A percentile compares a stretch with the other conserved stretches of the same genome.
phyloP scores from a whole-genome alignment of 768 basidiomycete species.

The Crassisporium funariophilum region DNA sequence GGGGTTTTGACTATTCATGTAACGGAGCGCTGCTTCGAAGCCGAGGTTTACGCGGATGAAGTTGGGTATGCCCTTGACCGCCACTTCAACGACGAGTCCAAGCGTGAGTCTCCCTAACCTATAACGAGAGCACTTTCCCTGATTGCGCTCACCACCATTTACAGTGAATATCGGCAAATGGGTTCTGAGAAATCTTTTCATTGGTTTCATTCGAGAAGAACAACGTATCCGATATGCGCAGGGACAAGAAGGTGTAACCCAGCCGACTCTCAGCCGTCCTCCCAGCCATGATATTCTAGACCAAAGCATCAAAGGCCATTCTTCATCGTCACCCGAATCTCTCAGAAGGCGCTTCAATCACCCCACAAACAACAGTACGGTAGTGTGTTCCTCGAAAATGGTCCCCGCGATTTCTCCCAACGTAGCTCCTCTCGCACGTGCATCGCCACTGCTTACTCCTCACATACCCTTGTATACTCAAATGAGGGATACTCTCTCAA shows the following conservation, averaged over 20 bases:
- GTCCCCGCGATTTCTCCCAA: constrained; percentile 62
- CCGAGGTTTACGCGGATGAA: constrained; percentile 94
- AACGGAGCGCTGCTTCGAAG: constrained; percentile 88
- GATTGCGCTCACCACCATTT: constrained; percentile 9
- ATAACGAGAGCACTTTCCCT: constrained; percentile 6
- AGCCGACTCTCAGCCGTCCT: constrained; percentile 23
- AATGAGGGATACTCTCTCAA: constrained; percentile 23
- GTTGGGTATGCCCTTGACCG: constrained; percentile 67
- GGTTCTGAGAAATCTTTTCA: constrained; percentile 84
- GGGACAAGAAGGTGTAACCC: constrained; percentile 19
- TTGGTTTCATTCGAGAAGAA: constrained; percentile 75
- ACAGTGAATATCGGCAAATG: constrained; percentile 92
- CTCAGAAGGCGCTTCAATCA: constrained; percentile 8
- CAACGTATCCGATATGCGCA: constrained; percentile 34
- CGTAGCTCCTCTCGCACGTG: constrained; percentile 41
- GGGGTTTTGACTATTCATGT: constrained; percentile 88
- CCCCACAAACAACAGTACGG: constrained; percentile 38
- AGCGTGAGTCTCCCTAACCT: constrained; percentile 54
- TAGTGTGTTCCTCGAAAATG: constrained; percentile 68
- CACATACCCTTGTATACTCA: constrained; percentile 51
- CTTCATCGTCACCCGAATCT: constrained; percentile 1
- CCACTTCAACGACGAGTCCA: constrained; percentile 73
- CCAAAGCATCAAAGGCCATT: constrained; percentile 5
- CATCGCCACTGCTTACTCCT: constrained; percentile 61
- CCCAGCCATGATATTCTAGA: constrained; percentile 24